phyloP scores from a whole-genome alignment of 345 rosid genomes.

The Clarkia xantiana region DNA sequence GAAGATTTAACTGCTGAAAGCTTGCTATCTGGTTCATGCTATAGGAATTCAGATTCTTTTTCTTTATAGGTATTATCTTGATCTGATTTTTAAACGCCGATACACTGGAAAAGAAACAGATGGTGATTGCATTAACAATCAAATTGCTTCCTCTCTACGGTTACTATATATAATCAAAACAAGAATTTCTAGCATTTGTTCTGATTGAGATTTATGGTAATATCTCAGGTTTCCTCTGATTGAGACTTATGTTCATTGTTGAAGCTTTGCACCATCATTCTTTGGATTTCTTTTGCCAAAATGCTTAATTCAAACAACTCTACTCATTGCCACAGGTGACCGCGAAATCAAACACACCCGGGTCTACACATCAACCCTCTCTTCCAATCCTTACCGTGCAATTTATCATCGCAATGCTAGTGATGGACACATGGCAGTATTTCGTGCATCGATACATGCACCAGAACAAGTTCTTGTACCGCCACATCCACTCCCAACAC shows the following conservation, averaged over 20 bases:
- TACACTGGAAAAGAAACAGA: too few relatives aligned
- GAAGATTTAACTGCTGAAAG: too few relatives aligned
- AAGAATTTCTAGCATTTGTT: too few relatives aligned
- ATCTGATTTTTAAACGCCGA: too few relatives aligned
- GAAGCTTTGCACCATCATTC: too few relatives aligned
- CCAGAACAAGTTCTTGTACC: constrained; percentile 55
- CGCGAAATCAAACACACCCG: constrained; percentile 26
- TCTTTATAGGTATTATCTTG: too few relatives aligned
- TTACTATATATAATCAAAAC: too few relatives aligned
- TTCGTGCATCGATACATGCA: constrained; percentile 64
- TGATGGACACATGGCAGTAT: constrained; percentile 64
- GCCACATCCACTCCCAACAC: constrained; percentile 57
- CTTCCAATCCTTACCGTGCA: constrained; percentile 32
- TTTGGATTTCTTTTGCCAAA: neutral
- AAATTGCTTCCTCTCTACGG: too few relatives aligned
- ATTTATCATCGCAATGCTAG: constrained; percentile 40
- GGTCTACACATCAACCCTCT: constrained; percentile 32
- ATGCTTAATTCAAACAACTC: neutral
- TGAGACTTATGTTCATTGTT: neutral
- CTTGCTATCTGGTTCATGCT: too few relatives aligned
- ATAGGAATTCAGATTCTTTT: too few relatives aligned
- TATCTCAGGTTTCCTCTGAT: constrained; percentile 3
- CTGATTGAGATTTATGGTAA: too few relatives aligned
- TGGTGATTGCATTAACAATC: too few relatives aligned
- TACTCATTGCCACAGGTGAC: constrained; percentile 28